Conservation (phyloP, 768 basidiomycete species). For the Suillus sp. region DNA sequence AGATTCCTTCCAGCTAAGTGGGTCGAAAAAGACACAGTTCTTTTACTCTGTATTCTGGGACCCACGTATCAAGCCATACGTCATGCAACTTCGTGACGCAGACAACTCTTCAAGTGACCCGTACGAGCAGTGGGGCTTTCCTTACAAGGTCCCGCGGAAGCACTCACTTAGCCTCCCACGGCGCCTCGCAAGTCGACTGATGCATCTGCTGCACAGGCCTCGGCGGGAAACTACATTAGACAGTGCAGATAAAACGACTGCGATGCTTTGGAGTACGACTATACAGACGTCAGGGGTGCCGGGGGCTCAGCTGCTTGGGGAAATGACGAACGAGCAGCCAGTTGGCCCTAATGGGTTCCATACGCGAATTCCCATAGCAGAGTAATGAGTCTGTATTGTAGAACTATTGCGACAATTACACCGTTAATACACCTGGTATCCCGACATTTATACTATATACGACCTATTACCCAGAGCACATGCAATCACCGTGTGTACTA, state of each 20-base stretch:
- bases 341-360: constrained; percentile 4
- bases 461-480: background rate
- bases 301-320: background rate
- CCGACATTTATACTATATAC: background rate
- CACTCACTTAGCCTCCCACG: background rate
- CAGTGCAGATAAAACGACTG: background rate
- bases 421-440: background rate
- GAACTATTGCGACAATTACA: background rate
- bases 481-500: no score
- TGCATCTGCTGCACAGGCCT: background rate
- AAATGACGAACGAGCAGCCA: background rate
- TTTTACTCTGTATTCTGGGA: background rate
- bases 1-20: background rate
- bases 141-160: background rate
- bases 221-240: background rate
- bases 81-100: background rate
- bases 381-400: background rate
- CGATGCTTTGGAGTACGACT: background rate
- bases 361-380: background rate
- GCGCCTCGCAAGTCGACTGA: background rate
- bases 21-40: background rate
- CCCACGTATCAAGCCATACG: constrained; percentile 1
- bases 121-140: constrained; percentile 5
- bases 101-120: background rate
- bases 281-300: constrained; percentile 3